Evolutionary conservation across 2,329 filamentous ascomycete genomes (phyloP).

Genomic region (Tothia fuscella): DNA sequence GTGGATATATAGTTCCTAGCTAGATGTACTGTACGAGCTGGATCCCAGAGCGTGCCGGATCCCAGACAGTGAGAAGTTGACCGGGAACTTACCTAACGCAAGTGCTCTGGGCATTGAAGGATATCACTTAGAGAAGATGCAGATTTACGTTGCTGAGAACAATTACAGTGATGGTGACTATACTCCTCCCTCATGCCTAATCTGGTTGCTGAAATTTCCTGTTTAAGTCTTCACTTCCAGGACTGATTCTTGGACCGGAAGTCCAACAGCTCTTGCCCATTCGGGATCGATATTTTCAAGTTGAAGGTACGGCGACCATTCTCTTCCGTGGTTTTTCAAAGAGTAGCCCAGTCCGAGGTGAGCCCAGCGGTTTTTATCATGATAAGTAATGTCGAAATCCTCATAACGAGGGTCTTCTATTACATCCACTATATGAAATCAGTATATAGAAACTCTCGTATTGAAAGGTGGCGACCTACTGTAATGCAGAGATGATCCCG

Average conservation of each 20-base stretch:
- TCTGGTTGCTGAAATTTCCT: no score
- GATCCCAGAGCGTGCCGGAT: no score
- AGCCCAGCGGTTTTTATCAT: constrained; percentile 30
- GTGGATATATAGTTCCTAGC: no score
- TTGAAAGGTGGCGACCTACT: constrained; percentile 11
- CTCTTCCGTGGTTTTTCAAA: constrained; percentile 17
- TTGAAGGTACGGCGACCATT: constrained; percentile 28
- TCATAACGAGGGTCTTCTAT: constrained; percentile 30
- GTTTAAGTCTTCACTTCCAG: neutral
- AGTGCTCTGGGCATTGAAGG: no score
- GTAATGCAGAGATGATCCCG: constrained; percentile 40
- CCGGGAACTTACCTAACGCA: no score
- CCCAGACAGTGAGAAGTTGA: no score
- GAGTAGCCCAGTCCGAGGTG: constrained; percentile 31
- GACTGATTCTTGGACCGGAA: neutral
- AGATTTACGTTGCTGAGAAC: no score
- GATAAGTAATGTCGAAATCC: constrained; percentile 31
- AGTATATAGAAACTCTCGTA: neutral
- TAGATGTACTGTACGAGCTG: no score
- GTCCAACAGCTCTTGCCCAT: constrained; percentile 25
- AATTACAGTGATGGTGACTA: no score
- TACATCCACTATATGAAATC: constrained; percentile 18
- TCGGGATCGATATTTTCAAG: constrained; percentile 31
- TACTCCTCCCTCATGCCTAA: no score
- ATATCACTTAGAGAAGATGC: no score